Evolutionary conservation across 768 basidiomycete species (phyloP).

Genomic region (Erythrobasidium yunnanense): DNA sequence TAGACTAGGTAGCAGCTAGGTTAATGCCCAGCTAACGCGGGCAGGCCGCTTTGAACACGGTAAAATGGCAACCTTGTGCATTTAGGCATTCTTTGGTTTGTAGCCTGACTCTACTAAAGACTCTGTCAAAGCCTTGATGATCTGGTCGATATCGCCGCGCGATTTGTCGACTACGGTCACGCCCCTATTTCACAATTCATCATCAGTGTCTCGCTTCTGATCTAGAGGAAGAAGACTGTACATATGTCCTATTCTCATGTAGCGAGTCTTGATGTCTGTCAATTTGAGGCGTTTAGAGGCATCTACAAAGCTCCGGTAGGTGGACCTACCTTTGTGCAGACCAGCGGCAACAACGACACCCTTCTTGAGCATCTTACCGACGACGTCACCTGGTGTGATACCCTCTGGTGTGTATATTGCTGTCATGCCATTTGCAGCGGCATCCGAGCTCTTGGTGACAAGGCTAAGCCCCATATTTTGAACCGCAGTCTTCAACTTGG

Average conservation of each 20-base stretch:
- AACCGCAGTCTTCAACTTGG: slow-evolving; percentile 59
- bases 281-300: neutral
- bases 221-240: too few relatives aligned
- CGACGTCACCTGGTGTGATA: slow-evolving; percentile 59
- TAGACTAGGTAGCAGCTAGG: too few relatives aligned
- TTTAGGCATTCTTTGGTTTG: slow-evolving; percentile 1
- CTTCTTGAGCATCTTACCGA: slow-evolving; percentile 61
- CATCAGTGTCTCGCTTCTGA: too few relatives aligned
- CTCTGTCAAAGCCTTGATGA: slow-evolving; percentile 28
- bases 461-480: slow-evolving; percentile 59
- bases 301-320: neutral
- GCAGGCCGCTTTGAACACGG: too few relatives aligned
- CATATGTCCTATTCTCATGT: slow-evolving; percentile 29
- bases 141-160: slow-evolving; percentile 26
- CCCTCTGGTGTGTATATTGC: slow-evolving; percentile 82
- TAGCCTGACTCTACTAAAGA: slow-evolving; percentile 27
- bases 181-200: too few relatives aligned
- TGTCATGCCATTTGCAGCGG: slow-evolving; percentile 88
- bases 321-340: slow-evolving; percentile 61
- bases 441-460: slow-evolving; percentile 40
- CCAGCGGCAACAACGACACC: slow-evolving; percentile 79
- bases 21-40: too few relatives aligned
- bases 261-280: slow-evolving; percentile 21
- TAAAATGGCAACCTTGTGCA: neutral
- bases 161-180: slow-evolving; percentile 24